A percentile compares a stretch with the other conserved stretches of the same genome.
These are phyloP conservation scores for Brassica cretica DNA, from an alignment of 345 rosid species.

Conservation along the genomic window DNA sequence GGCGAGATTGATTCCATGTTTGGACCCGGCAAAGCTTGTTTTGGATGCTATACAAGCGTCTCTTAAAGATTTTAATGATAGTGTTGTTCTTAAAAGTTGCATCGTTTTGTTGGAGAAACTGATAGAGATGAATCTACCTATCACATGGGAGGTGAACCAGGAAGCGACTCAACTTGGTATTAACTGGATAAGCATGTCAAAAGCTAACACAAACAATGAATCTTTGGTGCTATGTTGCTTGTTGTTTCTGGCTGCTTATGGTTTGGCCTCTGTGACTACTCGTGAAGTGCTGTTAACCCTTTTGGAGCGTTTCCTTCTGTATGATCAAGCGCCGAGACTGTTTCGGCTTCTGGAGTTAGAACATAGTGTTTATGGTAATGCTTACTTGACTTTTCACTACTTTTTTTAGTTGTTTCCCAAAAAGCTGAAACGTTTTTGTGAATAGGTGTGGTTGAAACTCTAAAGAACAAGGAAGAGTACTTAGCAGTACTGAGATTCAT, in stretches of 20 bases:
- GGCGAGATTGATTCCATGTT: conserved; percentile 19
- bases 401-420: not conserved
- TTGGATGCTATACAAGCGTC: conserved; percentile 23
- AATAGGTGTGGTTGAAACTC: conserved; percentile 27
- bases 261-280: conserved; percentile 21
- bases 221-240: conserved; percentile 13
- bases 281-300: conserved; percentile 15
- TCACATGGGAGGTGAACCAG: conserved; percentile 11
- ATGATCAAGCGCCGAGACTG: conserved; percentile 26
- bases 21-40: conserved; percentile 30
- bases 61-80: not conserved
- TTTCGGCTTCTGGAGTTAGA: conserved; percentile 25
- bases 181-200: conserved; percentile 14
- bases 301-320: conserved; percentile 15
- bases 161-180: conserved; percentile 27
- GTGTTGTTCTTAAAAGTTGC: conserved; percentile 23
- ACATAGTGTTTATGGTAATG: conserved; percentile 25
- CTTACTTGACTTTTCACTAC: not conserved
- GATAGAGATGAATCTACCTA: not conserved
- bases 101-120: conserved; percentile 17
- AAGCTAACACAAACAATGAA: not conserved
- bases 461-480: conserved; percentile 15
- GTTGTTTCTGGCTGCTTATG: conserved; percentile 31
- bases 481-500: conserved; percentile 21
- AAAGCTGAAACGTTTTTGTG: not conserved